Percentiles rank a stretch among this genome's conserved stretches.
These are phyloP conservation scores for Torrubiella hemipterigena DNA, from an alignment of 2,329 filamentous ascomycete genomes.

Conservation along the genomic window DNA sequence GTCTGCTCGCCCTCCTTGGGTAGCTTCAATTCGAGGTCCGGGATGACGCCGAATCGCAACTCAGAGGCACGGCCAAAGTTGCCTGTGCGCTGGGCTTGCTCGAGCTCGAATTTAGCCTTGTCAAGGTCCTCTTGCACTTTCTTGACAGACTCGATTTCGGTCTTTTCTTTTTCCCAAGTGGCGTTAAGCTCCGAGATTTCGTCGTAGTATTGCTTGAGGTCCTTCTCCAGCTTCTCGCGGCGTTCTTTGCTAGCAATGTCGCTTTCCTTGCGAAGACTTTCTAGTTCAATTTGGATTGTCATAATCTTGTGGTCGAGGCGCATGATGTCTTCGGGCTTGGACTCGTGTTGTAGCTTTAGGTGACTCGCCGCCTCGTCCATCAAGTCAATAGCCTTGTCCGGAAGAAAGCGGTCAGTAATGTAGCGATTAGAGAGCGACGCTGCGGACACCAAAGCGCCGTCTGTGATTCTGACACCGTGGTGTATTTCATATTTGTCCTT, in stretches of 20 bases:
- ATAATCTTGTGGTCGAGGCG: constrained; percentile 88
- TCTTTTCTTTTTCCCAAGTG: constrained; percentile 82
- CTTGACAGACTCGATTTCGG: constrained; percentile 79
- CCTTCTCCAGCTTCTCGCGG: constrained; percentile 70
- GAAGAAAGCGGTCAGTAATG: constrained; percentile 89
- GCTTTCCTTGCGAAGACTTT: constrained; percentile 87
- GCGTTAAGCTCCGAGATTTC: constrained; percentile 64
- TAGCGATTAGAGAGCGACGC: constrained; percentile 91
- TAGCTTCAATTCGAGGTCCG: constrained; percentile 64
- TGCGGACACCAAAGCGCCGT: constrained; percentile 81
- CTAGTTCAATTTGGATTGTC: constrained; percentile 93
- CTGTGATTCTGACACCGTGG: constrained; percentile 89
- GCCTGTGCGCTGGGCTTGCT: constrained; percentile 75
- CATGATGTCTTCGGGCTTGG: constrained; percentile 90
- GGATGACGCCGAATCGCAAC: constrained; percentile 79
- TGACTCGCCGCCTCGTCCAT: constrained; percentile 94
- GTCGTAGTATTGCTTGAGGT: constrained; percentile 63
- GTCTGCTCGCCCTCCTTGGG: constrained; percentile 55
- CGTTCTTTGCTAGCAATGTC: constrained; percentile 83
- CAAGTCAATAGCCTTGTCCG: constrained; percentile 93
- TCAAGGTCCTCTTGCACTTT: constrained; percentile 82
- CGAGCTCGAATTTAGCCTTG: constrained; percentile 70
- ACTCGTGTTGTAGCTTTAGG: constrained; percentile 85
- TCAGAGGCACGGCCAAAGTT: constrained; percentile 89
- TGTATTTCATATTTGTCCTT: constrained; percentile 97